Evolutionary conservation across 1,139 yeast genomes (phyloP), one percentile per base, ranked within the genome.

Genomic region (Keqinozyma sinolaborantium): DNA sequence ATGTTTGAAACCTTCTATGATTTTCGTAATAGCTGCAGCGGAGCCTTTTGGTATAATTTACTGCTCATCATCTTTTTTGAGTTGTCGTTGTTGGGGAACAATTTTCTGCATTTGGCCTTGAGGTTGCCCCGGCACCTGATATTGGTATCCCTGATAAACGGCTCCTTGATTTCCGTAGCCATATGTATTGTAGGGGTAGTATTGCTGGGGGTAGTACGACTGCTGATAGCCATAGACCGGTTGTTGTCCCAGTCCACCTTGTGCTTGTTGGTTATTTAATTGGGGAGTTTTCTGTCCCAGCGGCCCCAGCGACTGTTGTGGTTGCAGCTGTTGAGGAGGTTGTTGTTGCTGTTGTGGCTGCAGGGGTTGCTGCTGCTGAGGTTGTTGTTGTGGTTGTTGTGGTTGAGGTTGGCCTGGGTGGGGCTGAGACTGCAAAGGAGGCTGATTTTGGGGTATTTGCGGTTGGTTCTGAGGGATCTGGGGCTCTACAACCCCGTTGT

Each of bases 101-200:
- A 18, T 28, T 30, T 26, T 30, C 37, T 16, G 30, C 39, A 11
- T 25, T 25, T 31, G 45, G 34, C 33, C 44, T 25, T 31, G 31
- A 24, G 31, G 39, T 24, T 38, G 33, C 10, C 29, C 24, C 24
- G 23, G 32, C 28, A 35, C 35, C 23, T 33, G 43, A 31, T 43
- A 40, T 8, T 32, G 38, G 24, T 34, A 41, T 10, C 21, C 21
- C 4, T 45, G 49, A 36, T 54, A 55, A 31, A 50, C 37, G 9
- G 51, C n/a, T n/a, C n/a, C 51, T 40, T 54, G 60, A 20, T 45
- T 43, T 30, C 45, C 44, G 34, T 56, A 54, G n/a, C 47, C 40
- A 29, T 43, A 41, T 6, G 46, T 45, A 35, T 42, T 45, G 25
- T 48, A 47, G 16, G 44, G 42, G 37, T 48, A 48, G 29, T 47